phyloP scores from a whole-genome alignment of 31 red algal genomes.

The Asparagopsis taxiformis region DNA sequence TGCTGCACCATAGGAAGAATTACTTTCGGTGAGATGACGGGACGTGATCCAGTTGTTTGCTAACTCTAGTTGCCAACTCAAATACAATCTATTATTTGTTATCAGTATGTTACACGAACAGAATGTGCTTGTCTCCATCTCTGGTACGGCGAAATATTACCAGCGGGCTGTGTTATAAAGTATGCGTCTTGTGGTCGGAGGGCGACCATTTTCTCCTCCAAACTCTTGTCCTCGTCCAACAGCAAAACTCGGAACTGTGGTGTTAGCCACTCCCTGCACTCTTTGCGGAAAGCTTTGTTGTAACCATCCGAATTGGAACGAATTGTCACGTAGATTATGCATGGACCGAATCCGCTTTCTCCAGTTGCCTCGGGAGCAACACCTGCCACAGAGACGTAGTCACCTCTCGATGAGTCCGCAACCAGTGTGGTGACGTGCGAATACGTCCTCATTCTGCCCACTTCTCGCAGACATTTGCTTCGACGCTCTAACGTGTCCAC shows the following conservation, averaged over 20 bases:
- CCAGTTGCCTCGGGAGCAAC: constrained; percentile 61
- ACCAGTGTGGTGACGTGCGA: constrained; percentile 51
- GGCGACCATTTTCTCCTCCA: constrained; percentile 26
- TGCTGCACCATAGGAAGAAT: constrained; percentile 16
- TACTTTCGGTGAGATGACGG: constrained; percentile 8
- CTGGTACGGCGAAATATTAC: constrained; percentile 52
- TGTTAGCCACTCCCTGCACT: constrained; percentile 57
- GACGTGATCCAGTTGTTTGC: not conserved
- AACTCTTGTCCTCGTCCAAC: constrained; percentile 20
- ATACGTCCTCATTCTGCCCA: constrained; percentile 56
- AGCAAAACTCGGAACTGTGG: constrained; percentile 19
- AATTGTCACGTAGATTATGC: constrained; percentile 63
- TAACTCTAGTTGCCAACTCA: not conserved
- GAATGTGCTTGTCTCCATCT: constrained; percentile 53
- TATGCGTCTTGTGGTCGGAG: constrained; percentile 55
- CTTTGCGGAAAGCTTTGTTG: constrained; percentile 43
- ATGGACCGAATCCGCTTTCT: constrained; percentile 34
- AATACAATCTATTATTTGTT: not conserved
- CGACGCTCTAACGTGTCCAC: constrained; percentile 50
- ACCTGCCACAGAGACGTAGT: constrained; percentile 53
- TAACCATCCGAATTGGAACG: constrained; percentile 57
- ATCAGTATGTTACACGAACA: constrained; percentile 5
- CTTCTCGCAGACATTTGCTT: constrained; percentile 55
- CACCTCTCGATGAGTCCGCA: constrained; percentile 67
- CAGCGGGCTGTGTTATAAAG: constrained; percentile 53